Base-by-base conservation (phyloP, 139 green algal genomes). In the Asterochloris sp. region DNA sequence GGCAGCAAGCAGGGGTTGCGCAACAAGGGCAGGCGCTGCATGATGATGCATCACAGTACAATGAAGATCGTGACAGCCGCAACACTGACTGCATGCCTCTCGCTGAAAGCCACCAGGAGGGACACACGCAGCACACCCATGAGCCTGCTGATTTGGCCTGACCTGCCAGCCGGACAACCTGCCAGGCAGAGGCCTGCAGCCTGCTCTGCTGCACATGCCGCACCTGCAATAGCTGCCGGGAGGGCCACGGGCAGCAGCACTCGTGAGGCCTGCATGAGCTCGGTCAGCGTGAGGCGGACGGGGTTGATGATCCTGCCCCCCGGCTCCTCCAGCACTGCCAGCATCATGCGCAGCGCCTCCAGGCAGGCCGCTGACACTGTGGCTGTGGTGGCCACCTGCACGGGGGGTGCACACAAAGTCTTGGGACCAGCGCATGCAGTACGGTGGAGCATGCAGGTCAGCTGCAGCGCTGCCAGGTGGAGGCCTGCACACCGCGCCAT, bases 291-390 rank as follows among this genome's bases (percentile, higher is more conserved):
- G 71, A 74, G 85, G 21, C 71, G 74, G 68, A 91, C 73, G 74
- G 90, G 91, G 11, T 83, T 87, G 21, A 85, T 81, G 28, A 95
- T 82, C 26, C 77, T 78, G 73, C 92, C 93, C 62, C 87, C 89
- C 0, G 90, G 86, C 64, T 86, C 78, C 87, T 98, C 96, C 73
- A 98, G 76, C 54, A 78, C 77, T 13, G 91, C 84, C 29, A 98
- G 91, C 14, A 92, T 69, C 85, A 97, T 94, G 60, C 92, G 87
- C 62, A 99, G 84, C 10, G 83, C 91, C 80, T 98, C 94, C 85
- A 99, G 89, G 76, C 89, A 90, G 1, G 93, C 95, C 0, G 97
- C 96, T 0, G 96, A 93, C 12, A 96, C 74, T 0, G 96, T 99
- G 19, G 92, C 94, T 10, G 90, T 91, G 1, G 94, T 97, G 13